Conservation (phyloP, 768 basidiomycete species). For the Pisolithus tinctorius region DNA sequence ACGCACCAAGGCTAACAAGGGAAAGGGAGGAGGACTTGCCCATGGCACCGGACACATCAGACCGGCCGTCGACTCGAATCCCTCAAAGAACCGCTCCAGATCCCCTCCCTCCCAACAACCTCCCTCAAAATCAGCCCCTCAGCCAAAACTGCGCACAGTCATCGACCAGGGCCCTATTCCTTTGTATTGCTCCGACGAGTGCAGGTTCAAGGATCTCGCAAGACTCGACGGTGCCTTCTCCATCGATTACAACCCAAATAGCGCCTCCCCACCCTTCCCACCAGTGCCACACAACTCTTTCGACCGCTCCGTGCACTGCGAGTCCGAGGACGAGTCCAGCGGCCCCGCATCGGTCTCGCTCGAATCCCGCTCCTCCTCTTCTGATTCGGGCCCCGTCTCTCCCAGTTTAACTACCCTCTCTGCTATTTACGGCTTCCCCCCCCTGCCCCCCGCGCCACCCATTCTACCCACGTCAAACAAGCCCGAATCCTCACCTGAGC, state of each 20-base stretch:
- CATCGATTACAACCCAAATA: slow-evolving; percentile 43
- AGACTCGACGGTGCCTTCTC: slow-evolving; percentile 33
- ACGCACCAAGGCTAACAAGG: slow-evolving; percentile 32
- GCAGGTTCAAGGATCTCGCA: slow-evolving; percentile 53
- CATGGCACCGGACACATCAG: slow-evolving; percentile 61
- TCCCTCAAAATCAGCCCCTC: slow-evolving; percentile 23
- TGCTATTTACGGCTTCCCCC: slow-evolving; percentile 40
- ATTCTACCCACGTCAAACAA: slow-evolving; percentile 21
- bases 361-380: slow-evolving; percentile 26
- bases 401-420: slow-evolving; percentile 34
- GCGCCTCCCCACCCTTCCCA: slow-evolving; percentile 34
- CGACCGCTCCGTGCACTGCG: slow-evolving; percentile 17
- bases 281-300: slow-evolving; percentile 36
- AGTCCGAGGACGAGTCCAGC: slow-evolving; percentile 37
- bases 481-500: slow-evolving; percentile 16
- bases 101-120: slow-evolving; percentile 17
- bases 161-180: slow-evolving; percentile 79
- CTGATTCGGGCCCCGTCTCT: slow-evolving; percentile 14
- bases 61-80: slow-evolving; percentile 33
- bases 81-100: slow-evolving; percentile 7
- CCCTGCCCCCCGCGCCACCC: slow-evolving; percentile 48
- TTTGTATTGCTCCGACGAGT: slow-evolving; percentile 80
- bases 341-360: slow-evolving; percentile 30
- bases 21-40: slow-evolving; percentile 45
- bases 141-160: slow-evolving; percentile 51